Conservation (phyloP, 768 basidiomycete species). For the Nevesoporus exiguus region DNA sequence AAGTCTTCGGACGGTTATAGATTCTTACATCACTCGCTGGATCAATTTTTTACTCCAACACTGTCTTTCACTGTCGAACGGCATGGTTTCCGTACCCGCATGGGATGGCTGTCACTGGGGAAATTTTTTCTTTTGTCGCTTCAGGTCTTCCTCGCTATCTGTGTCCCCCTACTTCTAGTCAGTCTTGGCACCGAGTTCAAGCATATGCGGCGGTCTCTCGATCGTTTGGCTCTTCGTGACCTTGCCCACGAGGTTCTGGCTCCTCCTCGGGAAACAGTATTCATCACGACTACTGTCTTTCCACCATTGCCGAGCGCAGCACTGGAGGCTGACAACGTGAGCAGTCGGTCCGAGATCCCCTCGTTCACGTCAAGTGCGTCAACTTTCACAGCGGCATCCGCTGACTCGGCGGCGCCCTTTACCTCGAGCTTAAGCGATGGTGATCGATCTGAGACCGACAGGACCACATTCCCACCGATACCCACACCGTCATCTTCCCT, state of each 20-base stretch:
- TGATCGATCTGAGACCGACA: conserved; percentile 14
- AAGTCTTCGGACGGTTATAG: conserved; percentile 37
- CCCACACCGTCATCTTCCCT: conserved; percentile 14
- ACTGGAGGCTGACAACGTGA: not conserved
- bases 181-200: conserved; percentile 29
- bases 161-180: conserved; percentile 19
- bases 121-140: conserved; percentile 13
- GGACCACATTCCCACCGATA: conserved; percentile 6
- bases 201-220: conserved; percentile 24
- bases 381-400: conserved; percentile 8
- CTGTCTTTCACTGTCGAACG: conserved; percentile 37
- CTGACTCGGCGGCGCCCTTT: not conserved
- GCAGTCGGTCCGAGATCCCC: conserved; percentile 2
- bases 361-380: conserved; percentile 6
- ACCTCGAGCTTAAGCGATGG: conserved; percentile 1
- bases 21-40: conserved; percentile 55
- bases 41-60: conserved; percentile 56
- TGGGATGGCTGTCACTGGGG: conserved; percentile 11
- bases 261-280: conserved; percentile 25
- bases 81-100: conserved; percentile 1
- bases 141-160: conserved; percentile 15
- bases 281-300: conserved; percentile 29
- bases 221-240: conserved; percentile 13
- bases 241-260: conserved; percentile 5
- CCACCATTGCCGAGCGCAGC: conserved; percentile 6